A percentile compares a stretch with the other conserved stretches of the same genome.
Evolutionary conservation across 805 yeast species (phyloP).

Genomic region (Yamadazyma phyllophila): DNA sequence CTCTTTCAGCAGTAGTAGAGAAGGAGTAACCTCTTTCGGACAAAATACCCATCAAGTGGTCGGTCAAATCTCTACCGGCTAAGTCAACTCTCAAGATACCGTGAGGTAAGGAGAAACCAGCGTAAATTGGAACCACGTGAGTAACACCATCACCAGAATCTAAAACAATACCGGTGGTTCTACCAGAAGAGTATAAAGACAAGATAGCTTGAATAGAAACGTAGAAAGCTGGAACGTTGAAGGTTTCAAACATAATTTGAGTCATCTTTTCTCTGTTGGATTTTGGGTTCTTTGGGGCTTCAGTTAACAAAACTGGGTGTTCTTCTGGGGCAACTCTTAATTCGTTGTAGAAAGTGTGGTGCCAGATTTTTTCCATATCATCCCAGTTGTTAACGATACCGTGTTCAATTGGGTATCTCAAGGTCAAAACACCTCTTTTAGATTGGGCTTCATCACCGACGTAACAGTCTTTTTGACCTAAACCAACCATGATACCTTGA

Average conservation of each 20-base stretch:
- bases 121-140: constrained; percentile 99
- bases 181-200: constrained; percentile 98
- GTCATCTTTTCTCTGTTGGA: constrained; percentile 99
- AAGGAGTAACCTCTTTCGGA: constrained; percentile 98
- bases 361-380: constrained; percentile 99
- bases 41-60: constrained; percentile 97
- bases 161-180: constrained; percentile 99
- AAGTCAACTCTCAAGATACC: constrained; percentile 98
- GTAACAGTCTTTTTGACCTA: constrained; percentile 99
- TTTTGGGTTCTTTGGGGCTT: constrained; percentile 99
- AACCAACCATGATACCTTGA: constrained; percentile 99
- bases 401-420: constrained; percentile 99
- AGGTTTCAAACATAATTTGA: constrained; percentile 97
- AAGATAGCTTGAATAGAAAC: constrained; percentile 98
- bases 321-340: constrained; percentile 99
- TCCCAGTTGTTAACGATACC: constrained; percentile 99
- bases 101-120: constrained; percentile 99
- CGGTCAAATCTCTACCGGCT: constrained; percentile 99
- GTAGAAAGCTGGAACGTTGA: constrained; percentile 99
- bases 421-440: constrained; percentile 98
- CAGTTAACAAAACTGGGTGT: constrained; percentile 98
- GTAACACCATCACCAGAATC: constrained; percentile 99
- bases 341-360: constrained; percentile 99
- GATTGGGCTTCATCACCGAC: constrained; percentile 99
- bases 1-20: constrained; percentile 99